Percentiles rank a stretch among this genome's conserved stretches.
Evolutionary conservation across 345 rosid species (phyloP).

Genomic region (Salix suchowensis): DNA sequence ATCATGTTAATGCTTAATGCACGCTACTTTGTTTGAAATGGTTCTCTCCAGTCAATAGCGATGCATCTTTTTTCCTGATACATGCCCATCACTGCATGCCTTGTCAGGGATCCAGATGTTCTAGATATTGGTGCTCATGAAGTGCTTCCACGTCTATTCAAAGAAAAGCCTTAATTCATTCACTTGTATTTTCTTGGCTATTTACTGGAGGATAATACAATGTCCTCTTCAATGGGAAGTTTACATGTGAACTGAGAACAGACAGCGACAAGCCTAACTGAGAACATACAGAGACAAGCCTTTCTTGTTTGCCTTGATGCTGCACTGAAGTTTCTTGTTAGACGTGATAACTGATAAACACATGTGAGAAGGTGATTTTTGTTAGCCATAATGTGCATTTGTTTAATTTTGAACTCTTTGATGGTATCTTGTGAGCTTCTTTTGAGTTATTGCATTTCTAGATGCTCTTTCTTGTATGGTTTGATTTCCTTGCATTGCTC

Average conservation of each 20-base stretch:
- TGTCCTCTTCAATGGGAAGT: background rate
- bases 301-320: conserved; percentile 8
- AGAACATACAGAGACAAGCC: background rate
- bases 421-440: conserved; percentile 4
- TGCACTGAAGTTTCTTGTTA: conserved; percentile 8
- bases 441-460: conserved; percentile 10
- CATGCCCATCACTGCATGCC: background rate
- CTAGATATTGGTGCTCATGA: conserved; percentile 73
- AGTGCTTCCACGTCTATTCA: conserved; percentile 81
- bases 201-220: conserved; percentile 6
- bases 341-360: conserved; percentile 3
- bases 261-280: background rate
- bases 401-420: conserved; percentile 1
- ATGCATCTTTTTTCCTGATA: background rate
- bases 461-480: conserved; percentile 3
- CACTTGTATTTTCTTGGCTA: background rate
- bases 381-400: conserved; percentile 1
- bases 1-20: background rate
- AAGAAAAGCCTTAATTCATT: conserved; percentile 42
- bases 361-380: conserved; percentile 7
- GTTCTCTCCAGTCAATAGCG: background rate
- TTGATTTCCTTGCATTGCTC: conserved; percentile 7
- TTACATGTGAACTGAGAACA: conserved; percentile 2
- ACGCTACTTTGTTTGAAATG: background rate
- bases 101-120: conserved; percentile 73